Base-by-base conservation (phyloP, 139 green algal species). In the Ostreobium quekettii region DNA sequence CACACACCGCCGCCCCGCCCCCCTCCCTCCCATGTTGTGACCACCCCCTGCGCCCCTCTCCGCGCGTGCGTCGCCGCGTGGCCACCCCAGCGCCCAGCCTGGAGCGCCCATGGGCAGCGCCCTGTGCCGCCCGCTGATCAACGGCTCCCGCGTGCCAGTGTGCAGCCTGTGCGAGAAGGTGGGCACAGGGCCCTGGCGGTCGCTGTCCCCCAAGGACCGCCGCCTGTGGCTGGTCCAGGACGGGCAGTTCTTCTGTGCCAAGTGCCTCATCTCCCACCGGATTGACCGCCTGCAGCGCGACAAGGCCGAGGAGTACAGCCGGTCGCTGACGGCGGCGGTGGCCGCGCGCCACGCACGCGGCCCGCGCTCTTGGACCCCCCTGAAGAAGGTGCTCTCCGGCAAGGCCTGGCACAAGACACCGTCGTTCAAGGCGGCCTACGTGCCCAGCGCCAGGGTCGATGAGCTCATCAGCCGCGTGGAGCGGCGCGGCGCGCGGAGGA, bases 351-450 rank as follows among this genome's bases (percentile, higher is more conserved):
- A 62, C 53, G n/a, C 7, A 36, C 53, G 53, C 15, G n/a, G 7
- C 33, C n/a, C 53, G 19, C 29, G 53, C 7, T n/a, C n/a, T n/a
- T 31, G 15, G 15, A 66, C 32, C 15, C 28, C 30, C n/a, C 30
- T 66, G 26, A 38, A 42, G 59, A 39, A 47, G 6, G 24, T 66
- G 7, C 30, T 39, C 29, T 66, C 59, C 7, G 59, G 59, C 32
- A 66, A 42, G 32, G 59, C 32, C 7, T 66, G 59, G 59, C 32
- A 66, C 15, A 8, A 30, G 11, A 47, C 24, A 28, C 30, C 32
- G 19, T 48, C 32, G 15, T 66, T 66, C 59, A 66, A 46, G 7
- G 59, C 59, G 30, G 32, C 59, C 11, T 66, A 66, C 59, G 15
- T 47, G 7, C 8, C 46, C 11, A 39, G 24, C 15, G 32, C 30